Evolutionary conservation across 2,329 filamentous ascomycete genomes (phyloP).

Genomic region (Aureobasidium sp.): DNA sequence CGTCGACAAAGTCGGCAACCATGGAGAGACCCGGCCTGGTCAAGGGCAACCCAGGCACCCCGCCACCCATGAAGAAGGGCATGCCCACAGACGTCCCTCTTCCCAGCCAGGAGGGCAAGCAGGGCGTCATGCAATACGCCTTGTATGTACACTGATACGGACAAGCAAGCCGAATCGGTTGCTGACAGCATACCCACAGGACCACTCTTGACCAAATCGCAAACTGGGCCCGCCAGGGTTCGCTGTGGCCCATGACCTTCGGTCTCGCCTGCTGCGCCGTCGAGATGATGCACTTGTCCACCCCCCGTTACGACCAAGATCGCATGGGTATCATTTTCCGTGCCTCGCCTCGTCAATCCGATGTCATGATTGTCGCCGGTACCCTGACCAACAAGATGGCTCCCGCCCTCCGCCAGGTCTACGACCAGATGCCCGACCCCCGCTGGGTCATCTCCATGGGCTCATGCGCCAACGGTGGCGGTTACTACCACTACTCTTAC

Average conservation of each 20-base stretch:
- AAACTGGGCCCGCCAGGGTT: conserved; percentile 79
- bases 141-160: conserved; percentile 51
- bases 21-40: conserved; percentile 44
- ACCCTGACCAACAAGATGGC: conserved; percentile 97
- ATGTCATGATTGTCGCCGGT: conserved; percentile 89
- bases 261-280: conserved; percentile 81
- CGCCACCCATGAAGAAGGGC: conserved; percentile 40
- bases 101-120: conserved; percentile 68
- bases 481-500: conserved; percentile 80
- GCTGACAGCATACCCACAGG: conserved; percentile 35
- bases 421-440: conserved; percentile 89
- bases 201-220: conserved; percentile 69
- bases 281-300: conserved; percentile 89
- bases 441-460: conserved; percentile 79
- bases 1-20: conserved; percentile 54
- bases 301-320: conserved; percentile 82
- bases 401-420: conserved; percentile 75
- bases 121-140: conserved; percentile 75
- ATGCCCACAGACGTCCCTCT: conserved; percentile 63
- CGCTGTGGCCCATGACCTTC: conserved; percentile 83
- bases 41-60: conserved; percentile 44
- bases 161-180: not conserved
- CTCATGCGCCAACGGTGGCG: conserved; percentile 73
- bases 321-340: conserved; percentile 85
- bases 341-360: conserved; percentile 76